Percentiles rank a stretch among this genome's conserved stretches.
Conservation (phyloP, 2,329 filamentous ascomycete species). For the Hymenoscyphus scutula region DNA sequence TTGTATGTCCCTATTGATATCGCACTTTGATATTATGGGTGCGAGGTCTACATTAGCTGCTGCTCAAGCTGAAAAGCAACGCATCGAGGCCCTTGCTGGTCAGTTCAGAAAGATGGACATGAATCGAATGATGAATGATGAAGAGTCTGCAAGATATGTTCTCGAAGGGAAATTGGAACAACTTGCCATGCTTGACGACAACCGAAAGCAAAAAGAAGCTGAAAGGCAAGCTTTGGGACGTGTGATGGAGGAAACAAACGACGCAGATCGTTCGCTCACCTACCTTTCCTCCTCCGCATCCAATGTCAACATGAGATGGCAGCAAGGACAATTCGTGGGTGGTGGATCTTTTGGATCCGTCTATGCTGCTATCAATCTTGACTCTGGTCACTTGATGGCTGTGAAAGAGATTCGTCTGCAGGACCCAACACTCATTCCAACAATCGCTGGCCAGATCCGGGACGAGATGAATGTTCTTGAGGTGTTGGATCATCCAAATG, state of each 20-base stretch:
- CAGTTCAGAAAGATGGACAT: slow-evolving; percentile 77
- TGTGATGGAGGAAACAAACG: slow-evolving; percentile 90
- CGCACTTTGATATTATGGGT: slow-evolving; percentile 98
- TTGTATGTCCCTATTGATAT: slow-evolving; percentile 96
- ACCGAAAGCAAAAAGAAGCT: slow-evolving; percentile 73
- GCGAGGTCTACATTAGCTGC: slow-evolving; percentile 90
- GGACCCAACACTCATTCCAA: slow-evolving; percentile 92
- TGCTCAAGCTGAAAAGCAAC: slow-evolving; percentile 88
- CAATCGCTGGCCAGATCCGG: slow-evolving; percentile 87
- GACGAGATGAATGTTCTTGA: slow-evolving; percentile 98
- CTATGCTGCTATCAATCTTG: slow-evolving; percentile 94
- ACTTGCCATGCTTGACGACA: slow-evolving; percentile 73
- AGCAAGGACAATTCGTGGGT: slow-evolving; percentile 97
- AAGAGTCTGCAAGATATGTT: slow-evolving; percentile 76
- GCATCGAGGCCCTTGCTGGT: slow-evolving; percentile 74
- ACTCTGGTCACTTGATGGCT: slow-evolving; percentile 94
- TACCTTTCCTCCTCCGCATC: slow-evolving; percentile 92
- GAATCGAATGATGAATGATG: slow-evolving; percentile 70
- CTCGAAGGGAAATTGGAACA: slow-evolving; percentile 72
- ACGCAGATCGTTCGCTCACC: slow-evolving; percentile 91
- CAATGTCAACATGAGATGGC: slow-evolving; percentile 95
- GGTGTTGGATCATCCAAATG: slow-evolving; percentile 93
- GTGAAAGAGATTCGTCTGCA: slow-evolving; percentile 98
- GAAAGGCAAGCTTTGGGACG: slow-evolving; percentile 85
- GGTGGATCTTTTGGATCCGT: slow-evolving; percentile 97